These are phyloP conservation scores for Phytophthora chlamydospora DNA, from an alignment of 352 stramenopile species.

Conservation along the genomic window DNA sequence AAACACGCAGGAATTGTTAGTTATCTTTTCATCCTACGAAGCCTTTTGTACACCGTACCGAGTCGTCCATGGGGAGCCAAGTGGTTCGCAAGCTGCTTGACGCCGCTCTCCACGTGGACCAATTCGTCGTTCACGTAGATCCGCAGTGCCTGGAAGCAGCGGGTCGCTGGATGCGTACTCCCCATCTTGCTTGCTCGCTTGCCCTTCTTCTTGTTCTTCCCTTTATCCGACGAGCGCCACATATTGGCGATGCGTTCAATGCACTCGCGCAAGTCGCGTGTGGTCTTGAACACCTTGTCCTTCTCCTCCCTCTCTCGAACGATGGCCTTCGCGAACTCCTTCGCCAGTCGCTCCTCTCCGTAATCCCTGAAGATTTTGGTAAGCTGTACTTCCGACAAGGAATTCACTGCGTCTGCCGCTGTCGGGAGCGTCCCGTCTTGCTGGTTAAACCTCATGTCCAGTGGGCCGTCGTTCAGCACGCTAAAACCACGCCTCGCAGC, in stretches of 20 bases:
- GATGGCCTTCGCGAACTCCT: conserved; percentile 84
- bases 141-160: conserved; percentile 80
- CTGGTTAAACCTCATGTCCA: conserved; percentile 87
- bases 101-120: conserved; percentile 61
- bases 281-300: conserved; percentile 59
- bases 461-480: conserved; percentile 69
- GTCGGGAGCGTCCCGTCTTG: conserved; percentile 28
- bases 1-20: conserved; percentile 6
- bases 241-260: conserved; percentile 80
- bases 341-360: conserved; percentile 78
- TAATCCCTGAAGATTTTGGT: conserved; percentile 75
- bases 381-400: conserved; percentile 73
- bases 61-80: conserved; percentile 64
- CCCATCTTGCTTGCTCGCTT: conserved; percentile 32
- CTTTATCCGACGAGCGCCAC: conserved; percentile 45
- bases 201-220: conserved; percentile 25
- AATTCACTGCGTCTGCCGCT: conserved; percentile 73
- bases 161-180: conserved; percentile 69
- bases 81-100: conserved; percentile 59
- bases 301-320: conserved; percentile 67
- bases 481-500: conserved; percentile 71
- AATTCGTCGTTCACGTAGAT: conserved; percentile 88
- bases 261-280: conserved; percentile 65
- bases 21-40: not conserved
- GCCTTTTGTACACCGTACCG: conserved; percentile 26